phyloP scores from a whole-genome alignment of 2,329 filamentous ascomycete species.

The Septoria petroselini region DNA sequence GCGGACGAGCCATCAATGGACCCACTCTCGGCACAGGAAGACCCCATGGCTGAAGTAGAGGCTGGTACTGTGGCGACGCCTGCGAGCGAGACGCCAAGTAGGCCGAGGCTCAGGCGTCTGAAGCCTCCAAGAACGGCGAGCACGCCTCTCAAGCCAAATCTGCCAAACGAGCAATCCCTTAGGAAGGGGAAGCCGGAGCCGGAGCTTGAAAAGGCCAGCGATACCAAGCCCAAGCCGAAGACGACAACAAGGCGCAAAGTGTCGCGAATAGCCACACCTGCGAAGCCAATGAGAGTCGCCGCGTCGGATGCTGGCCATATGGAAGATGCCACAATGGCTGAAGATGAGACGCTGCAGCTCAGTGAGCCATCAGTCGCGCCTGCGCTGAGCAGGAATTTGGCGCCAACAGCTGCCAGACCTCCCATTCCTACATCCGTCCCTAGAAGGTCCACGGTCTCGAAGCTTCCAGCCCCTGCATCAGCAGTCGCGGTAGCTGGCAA shows the following conservation, averaged over 20 bases:
- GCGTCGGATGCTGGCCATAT: background rate
- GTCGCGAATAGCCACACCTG: conserved; percentile 39
- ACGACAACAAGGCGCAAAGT: conserved; percentile 25
- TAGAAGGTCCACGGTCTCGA: conserved; percentile 17
- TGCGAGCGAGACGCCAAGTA: conserved; percentile 33
- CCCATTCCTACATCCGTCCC: background rate
- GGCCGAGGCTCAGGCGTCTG: conserved; percentile 31
- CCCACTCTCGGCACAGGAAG: conserved; percentile 5
- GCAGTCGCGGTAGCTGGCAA: conserved; percentile 24
- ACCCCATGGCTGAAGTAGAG: conserved; percentile 1
- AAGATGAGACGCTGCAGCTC: background rate
- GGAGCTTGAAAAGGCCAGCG: background rate
- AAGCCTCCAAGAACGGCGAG: conserved; percentile 29
- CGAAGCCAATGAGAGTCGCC: conserved; percentile 24
- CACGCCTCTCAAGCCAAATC: conserved; percentile 18
- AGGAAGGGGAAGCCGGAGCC: conserved; percentile 6
- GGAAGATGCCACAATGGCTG: conserved; percentile 3
- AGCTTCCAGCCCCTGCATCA: conserved; percentile 27
- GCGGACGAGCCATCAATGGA: conserved; percentile 26
- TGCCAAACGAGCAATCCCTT: conserved; percentile 7
- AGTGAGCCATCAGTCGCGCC: background rate
- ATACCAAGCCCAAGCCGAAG: conserved; percentile 3
- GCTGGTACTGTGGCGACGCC: conserved; percentile 18
- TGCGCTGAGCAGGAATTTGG: background rate
- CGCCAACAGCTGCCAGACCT: conserved; percentile 8